Evolutionary conservation across 805 yeast species (phyloP).

Genomic region (Kodamaea kakaduensis): DNA sequence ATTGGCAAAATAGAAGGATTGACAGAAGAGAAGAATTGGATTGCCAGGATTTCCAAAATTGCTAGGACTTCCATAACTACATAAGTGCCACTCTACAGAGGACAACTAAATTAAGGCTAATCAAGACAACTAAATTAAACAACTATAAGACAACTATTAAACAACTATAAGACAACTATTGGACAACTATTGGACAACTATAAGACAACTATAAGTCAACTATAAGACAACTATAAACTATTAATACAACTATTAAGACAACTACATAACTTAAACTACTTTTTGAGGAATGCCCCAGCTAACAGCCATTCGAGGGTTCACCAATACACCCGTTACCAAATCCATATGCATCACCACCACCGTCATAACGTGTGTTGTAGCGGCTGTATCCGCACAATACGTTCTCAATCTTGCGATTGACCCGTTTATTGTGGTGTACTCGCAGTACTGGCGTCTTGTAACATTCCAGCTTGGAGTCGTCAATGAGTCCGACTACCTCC

Average conservation of each 20-base stretch:
- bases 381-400: slow-evolving; percentile 44
- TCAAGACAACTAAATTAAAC: no score
- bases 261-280: neutral
- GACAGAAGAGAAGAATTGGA: no score
- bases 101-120: neutral
- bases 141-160: no score
- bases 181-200: neutral
- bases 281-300: slow-evolving; percentile 39
- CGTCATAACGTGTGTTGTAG: slow-evolving; percentile 35
- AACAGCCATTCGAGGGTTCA: slow-evolving; percentile 41
- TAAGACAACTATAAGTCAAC: neutral
- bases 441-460: slow-evolving; percentile 54
- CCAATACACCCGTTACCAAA: slow-evolving; percentile 43
- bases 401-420: slow-evolving; percentile 40
- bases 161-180: no score
- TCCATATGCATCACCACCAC: slow-evolving; percentile 33
- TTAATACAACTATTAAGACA: no score
- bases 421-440: slow-evolving; percentile 53
- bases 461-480: slow-evolving; percentile 50
- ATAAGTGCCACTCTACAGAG: no score
- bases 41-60: no score
- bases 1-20: no score
- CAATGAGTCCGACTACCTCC: slow-evolving; percentile 55
- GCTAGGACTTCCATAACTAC: no score
- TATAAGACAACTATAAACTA: neutral